Evolutionary conservation across 148 eudicot genomes (phyloP), one percentile per base, ranked within the genome.

Genomic region (Spergularia bocconei): DNA sequence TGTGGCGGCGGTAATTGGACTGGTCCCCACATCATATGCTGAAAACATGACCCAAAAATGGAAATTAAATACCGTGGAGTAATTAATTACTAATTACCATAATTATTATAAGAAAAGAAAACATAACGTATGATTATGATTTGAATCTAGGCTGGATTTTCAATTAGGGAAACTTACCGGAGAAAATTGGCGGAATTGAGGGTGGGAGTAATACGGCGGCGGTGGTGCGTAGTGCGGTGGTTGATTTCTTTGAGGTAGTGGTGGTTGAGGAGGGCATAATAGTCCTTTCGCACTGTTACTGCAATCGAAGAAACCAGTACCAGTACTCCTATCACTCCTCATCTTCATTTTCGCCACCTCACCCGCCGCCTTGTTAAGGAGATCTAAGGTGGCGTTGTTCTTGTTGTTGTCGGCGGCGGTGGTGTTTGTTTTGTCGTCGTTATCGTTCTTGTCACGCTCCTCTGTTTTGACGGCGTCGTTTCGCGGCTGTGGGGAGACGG

Each of bases 291-390:
- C 2, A n/a, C 78, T 67, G 72, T 76, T 79, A 60, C 70, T 77
- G 14, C 82, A 77, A 75, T 65, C 85, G 9, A 78, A 74, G 72
- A 78, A 82, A 16, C 82, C 83, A 39, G 83, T 84, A 20, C 84
- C 75, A 21, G 19, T 60, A 1, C 74, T 67, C 23, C 77, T 72
- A 23, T 81, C 80, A 38, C 74, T 81, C 12, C 76, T 68, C 78
- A 82, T 66, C 62, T 88, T 83, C 83, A 87, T 82, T 73, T 83
- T 79, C 4, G 87, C 91, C 8, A 88, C 87, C 52, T 90, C 91
- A 3, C 85, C 96, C 0, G 92, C 93, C 1, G 90, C 91, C 62
- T 86, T 82, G 52, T 79, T 79, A 0, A 87, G 82, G 47, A 88
- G 84, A 69, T 83, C 85, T 84, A 80, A 73, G 14, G 84, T 84